phyloP scores from a whole-genome alignment of 257 asterid genomes.

The Ajuga chamaepitys region DNA sequence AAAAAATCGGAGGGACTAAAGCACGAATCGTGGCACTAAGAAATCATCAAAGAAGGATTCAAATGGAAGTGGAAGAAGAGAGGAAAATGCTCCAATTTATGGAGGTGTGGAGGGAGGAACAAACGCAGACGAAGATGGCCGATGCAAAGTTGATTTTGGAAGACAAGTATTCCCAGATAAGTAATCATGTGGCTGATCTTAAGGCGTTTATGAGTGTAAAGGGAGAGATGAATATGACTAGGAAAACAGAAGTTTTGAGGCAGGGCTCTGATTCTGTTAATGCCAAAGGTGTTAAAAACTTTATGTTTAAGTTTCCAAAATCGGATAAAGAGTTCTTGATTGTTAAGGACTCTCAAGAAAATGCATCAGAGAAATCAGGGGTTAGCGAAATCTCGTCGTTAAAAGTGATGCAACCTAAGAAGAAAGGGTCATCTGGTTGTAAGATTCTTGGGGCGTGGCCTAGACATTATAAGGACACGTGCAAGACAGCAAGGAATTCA shows the following conservation, averaged over 20 bases:
- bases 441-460: constrained; percentile 20
- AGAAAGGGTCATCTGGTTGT: constrained; percentile 19
- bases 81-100: constrained; percentile 43
- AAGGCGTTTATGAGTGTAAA: constrained; percentile 17
- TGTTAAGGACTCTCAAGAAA: constrained; percentile 11
- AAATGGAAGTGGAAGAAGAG: constrained; percentile 37
- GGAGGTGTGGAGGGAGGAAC: constrained; percentile 61
- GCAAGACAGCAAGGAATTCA: constrained; percentile 19
- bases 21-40: constrained; percentile 29
- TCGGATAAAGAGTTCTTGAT: constrained; percentile 3
- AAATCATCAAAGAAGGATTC: constrained; percentile 18
- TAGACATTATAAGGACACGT: background rate
- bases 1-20: constrained; percentile 31
- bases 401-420: constrained; percentile 14
- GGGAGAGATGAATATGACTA: background rate
- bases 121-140: constrained; percentile 38
- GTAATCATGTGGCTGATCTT: constrained; percentile 25
- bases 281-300: constrained; percentile 11
- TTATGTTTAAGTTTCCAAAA: background rate
- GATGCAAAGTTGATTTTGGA: constrained; percentile 48
- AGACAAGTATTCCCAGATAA: constrained; percentile 34
- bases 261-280: background rate
- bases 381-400: background rate
- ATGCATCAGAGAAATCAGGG: constrained; percentile 1
- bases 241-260: constrained; percentile 3